A percentile compares a stretch with the other conserved stretches of the same genome.
Conservation (phyloP, 345 rosid genomes). For the Salix purpurea region DNA sequence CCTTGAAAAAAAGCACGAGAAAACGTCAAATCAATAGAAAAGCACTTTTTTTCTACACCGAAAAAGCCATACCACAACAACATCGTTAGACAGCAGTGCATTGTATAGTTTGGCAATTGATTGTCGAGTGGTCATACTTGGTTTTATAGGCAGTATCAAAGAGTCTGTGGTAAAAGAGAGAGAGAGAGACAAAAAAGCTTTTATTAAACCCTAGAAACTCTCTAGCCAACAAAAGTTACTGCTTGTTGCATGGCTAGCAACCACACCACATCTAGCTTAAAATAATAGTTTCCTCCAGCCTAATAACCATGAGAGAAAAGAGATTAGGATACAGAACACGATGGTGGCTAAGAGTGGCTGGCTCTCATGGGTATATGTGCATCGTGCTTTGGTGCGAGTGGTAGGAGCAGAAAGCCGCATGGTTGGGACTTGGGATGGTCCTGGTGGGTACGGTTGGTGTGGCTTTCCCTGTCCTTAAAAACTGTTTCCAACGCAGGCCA, state of each 20-base stretch:
- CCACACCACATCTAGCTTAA: background rate
- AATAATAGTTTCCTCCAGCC: background rate
- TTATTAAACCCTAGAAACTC: background rate
- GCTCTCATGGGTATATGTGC: constrained; percentile 13
- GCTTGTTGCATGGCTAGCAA: too few species aligned
- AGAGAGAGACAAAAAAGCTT: too few species aligned
- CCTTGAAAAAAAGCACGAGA: too few species aligned
- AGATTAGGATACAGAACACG: constrained; percentile 23
- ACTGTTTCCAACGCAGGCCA: constrained; percentile 30
- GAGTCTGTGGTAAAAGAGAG: background rate
- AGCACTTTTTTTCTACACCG: too few species aligned
- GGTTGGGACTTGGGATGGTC: constrained; percentile 8
- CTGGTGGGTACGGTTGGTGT: constrained; percentile 35
- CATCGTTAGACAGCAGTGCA: background rate
- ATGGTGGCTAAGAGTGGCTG: constrained; percentile 33
- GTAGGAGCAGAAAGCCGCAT: constrained; percentile 17
- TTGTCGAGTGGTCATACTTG: background rate
- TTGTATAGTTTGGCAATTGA: background rate
- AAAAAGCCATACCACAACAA: too few species aligned
- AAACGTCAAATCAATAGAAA: too few species aligned
- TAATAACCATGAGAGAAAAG: background rate
- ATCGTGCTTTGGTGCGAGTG: background rate
- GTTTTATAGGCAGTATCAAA: background rate
- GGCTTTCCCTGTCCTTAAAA: constrained; percentile 11
- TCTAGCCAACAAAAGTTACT: too few species aligned